Base-by-base conservation (phyloP, 2,329 filamentous ascomycete genomes). In the Tolypocladium inflatum region DNA sequence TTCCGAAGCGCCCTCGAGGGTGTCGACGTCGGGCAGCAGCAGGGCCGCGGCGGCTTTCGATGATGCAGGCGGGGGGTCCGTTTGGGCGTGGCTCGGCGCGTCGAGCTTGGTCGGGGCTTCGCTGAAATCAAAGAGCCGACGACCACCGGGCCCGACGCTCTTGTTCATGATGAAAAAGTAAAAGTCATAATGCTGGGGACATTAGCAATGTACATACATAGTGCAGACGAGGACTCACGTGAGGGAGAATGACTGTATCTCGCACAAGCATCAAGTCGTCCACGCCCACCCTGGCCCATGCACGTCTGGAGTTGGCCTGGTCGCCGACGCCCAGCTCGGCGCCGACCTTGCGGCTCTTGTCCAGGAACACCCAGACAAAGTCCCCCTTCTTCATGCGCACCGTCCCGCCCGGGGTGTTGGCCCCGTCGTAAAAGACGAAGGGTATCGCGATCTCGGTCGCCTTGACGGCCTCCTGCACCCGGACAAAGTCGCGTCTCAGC, bases 91-190 rank as follows among this genome's bases (percentile, higher is more conserved):
- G 15, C 48, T 52, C 19, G 10, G 48, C 48, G 33, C 19, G 6
- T 61, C 59, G 39, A 64, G 58, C 35, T 58, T 62, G 13, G 62
- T 62, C 0, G 80, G 75, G 1, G 78, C 74, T 57, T 84, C 72
- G 63, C 75, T 78, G 71, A 92, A 96, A 67, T 90, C 81, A 71
- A 99, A 97, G 11, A 99, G 77, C 7, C 83, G 77, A 23, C 77
- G 78, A 55, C 89, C 87, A 42, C 85, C 84, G n/a, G 89, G 87
- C 2, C 89, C 90, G 2, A 84, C 73, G 33, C 85, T 89, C 67
- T 88, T 90, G 72, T 97, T 97, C 71, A 96, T 88, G 70, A 97
- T 86, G 74, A 99, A 97, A 75, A 93, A 94, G 72, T 97, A 94
- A 70, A 99, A 91, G 63, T 97, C 93, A 70, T 95, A 97, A 73